Base-by-base conservation (phyloP, 306 rosid species). In the Quercus variabilis region DNA sequence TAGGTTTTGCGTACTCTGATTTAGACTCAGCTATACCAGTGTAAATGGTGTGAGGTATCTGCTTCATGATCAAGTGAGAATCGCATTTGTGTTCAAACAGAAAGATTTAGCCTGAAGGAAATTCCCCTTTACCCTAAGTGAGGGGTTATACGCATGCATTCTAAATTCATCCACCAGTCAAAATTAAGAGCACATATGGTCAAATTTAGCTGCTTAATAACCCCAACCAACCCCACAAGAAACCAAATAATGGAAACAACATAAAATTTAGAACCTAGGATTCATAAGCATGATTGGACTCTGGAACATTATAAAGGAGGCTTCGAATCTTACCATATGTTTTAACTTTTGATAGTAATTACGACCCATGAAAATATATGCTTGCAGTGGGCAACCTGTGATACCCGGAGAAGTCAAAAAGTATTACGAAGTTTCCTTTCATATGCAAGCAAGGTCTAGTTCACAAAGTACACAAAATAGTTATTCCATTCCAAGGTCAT, bases 301-400 rank as follows among this genome's bases (percentile, higher is more conserved):
- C 19, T 33, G 72, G 20, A 31, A 67, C 26, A 33, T 19, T 6
- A 33, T 35, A 33, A 33, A 31, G 46, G 12, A 33, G 38, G 51
- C 3, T 31, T 80, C 41, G 63, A 69, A 69, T 71, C 96, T 88
- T 76, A 90, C 99, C 99, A 92, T 95, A 81, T 95, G 98, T 80
- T 95, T 95, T 82, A 92, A 84, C 87, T 92, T 95, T 84, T 92
- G 99, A 85, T 95, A 95, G 92, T 95, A 95, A 77, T 92, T 95
- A 58, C 97, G 99, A 73, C 99, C 99, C 99, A 95, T 95, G 82
- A 95, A 95, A 81, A 95, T 95, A 81, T 95, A 95, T 14, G 99
- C 99, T 82, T 95, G 97, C 84, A 95, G 78, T 49, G 99, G 97
- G 82, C 96, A 91, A 76, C 99, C 99, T 0, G 98, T 95, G 78